Base-by-base conservation (phyloP, 2,329 filamentous ascomycete genomes). In the Neonectria sp. region DNA sequence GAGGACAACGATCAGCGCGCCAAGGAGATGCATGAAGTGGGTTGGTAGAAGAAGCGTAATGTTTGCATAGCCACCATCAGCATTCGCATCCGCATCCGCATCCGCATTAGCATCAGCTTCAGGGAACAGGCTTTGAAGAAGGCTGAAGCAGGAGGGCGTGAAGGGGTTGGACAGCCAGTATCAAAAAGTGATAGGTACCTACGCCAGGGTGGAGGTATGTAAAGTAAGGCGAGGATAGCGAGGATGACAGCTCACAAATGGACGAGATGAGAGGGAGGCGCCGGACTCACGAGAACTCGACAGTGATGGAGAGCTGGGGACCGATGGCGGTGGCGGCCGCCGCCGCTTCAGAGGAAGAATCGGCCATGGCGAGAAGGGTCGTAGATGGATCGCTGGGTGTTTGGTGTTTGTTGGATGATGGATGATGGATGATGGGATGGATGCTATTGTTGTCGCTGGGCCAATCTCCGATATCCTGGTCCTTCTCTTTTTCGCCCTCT, bases 281-380 rank as follows among this genome's bases (percentile, higher is more conserved):
- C 60, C 24, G 29, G 52, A 81, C 84, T 78, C 78, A 85, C 84
- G 83, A 86, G 76, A 96, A 95, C 79, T 96, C 93, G 31, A 96
- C 89, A 5, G 88, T 88, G 71, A 95, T 86, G 25, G 86, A 79
- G 56, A 93, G 82, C 11, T 79, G 37, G 79, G 71, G 60, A 73
- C 17, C n/a, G 55, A 65, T 64, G 27, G 52, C 55, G 46, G 48
- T 33, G 53, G 61, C 46, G 40, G 63, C 3, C 15, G 48, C 48
- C 9, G 46, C 24, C 55, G 67, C 64, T 75, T 60, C 45, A 55
- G 65, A 63, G 37, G 55, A 64, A 6, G 59, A 49, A 45, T 69
- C 67, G 60, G 60, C 65, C 72, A 75, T 75, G 62, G 66, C 64
- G 65, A 51, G 55, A 55, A 53, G 49, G 53, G 61, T 46, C 45